Conservation (phyloP, 1,139 yeast genomes). For the Saccharomyces hybrid region DNA sequence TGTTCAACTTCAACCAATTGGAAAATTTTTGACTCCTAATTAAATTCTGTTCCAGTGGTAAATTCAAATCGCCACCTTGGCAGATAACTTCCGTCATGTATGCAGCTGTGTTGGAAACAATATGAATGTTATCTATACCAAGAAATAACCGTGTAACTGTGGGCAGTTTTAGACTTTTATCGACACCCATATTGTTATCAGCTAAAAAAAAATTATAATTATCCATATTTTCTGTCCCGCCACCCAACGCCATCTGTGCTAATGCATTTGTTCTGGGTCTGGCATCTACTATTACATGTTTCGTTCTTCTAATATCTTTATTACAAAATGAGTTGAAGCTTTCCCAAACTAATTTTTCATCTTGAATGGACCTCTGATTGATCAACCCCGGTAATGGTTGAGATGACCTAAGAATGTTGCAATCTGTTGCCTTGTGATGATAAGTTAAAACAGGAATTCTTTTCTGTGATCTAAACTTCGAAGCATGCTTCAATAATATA, state of each 20-base stretch:
- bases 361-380: constrained; percentile 84
- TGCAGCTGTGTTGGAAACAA: constrained; percentile 77
- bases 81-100: constrained; percentile 56
- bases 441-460: constrained; percentile 81
- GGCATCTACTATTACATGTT: constrained; percentile 72
- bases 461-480: constrained; percentile 76
- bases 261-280: constrained; percentile 90
- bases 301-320: neutral
- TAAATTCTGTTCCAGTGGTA: constrained; percentile 38
- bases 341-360: constrained; percentile 72
- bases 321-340: constrained; percentile 39
- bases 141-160: constrained; percentile 51
- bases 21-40: constrained; percentile 44
- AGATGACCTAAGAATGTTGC: constrained; percentile 81
- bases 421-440: constrained; percentile 60
- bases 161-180: neutral
- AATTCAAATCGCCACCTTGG: constrained; percentile 53
- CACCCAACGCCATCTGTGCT: constrained; percentile 96
- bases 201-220: constrained; percentile 45
- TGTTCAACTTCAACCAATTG: constrained; percentile 73
- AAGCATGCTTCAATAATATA: constrained; percentile 72
- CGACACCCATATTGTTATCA: neutral
- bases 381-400: constrained; percentile 92
- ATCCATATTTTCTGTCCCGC: constrained; percentile 92
- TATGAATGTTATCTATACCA: constrained; percentile 93